Evolutionary conservation across 768 basidiomycete species (phyloP).

Genomic region (Leccinum ochraceum): DNA sequence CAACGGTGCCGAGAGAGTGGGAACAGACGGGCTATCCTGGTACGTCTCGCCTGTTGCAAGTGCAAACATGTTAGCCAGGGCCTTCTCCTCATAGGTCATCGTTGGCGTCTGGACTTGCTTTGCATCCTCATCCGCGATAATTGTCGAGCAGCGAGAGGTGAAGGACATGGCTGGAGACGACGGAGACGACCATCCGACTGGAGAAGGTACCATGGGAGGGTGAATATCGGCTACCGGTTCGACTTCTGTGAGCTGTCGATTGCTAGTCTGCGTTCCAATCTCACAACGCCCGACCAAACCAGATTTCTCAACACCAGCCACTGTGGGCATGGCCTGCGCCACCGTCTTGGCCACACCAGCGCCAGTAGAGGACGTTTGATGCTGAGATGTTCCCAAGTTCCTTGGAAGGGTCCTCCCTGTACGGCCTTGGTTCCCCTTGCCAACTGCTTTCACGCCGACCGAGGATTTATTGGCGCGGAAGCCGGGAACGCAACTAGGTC

Average conservation of each 20-base stretch:
- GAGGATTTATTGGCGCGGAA: neutral
- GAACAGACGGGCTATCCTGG: too few relatives aligned
- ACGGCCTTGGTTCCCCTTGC: too few relatives aligned
- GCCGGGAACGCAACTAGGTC: slow-evolving; percentile 3
- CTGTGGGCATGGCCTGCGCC: neutral
- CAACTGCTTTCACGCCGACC: neutral
- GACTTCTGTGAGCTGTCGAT: neutral
- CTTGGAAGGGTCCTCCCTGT: too few relatives aligned
- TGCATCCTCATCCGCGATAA: neutral
- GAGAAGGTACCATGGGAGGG: too few relatives aligned
- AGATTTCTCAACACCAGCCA: neutral
- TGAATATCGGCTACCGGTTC: neutral
- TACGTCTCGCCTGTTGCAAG: too few relatives aligned
- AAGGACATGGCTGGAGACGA: slow-evolving; percentile 2
- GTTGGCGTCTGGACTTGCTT: neutral
- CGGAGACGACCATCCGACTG: neutral
- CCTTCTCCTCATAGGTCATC: neutral
- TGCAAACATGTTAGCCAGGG: too few relatives aligned
- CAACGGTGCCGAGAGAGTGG: too few relatives aligned
- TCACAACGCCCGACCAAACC: neutral
- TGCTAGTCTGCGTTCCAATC: neutral
- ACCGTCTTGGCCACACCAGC: neutral
- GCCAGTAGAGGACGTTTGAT: too few relatives aligned
- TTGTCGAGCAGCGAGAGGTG: slow-evolving; percentile 8
- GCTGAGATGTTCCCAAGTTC: too few relatives aligned